phyloP scores from a whole-genome alignment of 148 eudicot genomes.

The Camellia japonica region DNA sequence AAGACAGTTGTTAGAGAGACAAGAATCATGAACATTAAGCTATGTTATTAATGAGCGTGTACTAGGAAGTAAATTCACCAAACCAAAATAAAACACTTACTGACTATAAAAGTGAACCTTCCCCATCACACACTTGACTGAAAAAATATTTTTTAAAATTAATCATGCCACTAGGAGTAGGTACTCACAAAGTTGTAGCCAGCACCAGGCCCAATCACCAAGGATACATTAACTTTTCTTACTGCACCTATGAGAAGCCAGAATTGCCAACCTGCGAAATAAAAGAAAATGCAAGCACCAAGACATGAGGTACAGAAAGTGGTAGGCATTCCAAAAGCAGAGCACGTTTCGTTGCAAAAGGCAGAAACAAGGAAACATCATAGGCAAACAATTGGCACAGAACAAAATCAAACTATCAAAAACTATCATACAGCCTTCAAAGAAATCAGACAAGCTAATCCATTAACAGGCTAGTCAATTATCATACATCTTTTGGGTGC shows the following conservation, averaged over 20 bases:
- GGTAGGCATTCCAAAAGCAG: not conserved
- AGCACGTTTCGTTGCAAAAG: not conserved
- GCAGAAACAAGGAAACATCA: no score
- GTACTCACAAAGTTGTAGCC: conserved; percentile 86
- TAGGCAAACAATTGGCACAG: no score
- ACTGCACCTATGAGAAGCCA: conserved; percentile 83
- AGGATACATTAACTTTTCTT: conserved; percentile 50
- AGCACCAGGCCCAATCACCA: conserved; percentile 85
- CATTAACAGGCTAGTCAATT: no score
- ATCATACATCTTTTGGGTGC: no score
- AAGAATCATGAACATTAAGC: not conserved
- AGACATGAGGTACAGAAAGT: not conserved
- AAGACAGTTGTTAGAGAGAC: not conserved
- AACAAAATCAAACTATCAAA: no score
- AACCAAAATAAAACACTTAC: no score
- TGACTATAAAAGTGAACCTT: not conserved
- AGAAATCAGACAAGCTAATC: no score
- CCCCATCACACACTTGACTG: not conserved
- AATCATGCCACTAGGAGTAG: not conserved
- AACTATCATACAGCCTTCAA: no score
- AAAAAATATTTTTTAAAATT: not conserved
- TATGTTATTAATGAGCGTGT: not conserved
- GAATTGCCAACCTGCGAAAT: conserved; percentile 47
- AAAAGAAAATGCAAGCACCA: not conserved
- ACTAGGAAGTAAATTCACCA: no score